Evolutionary conservation across 2,329 filamentous ascomycete genomes (phyloP), one percentile per base, ranked within the genome.

Genomic region (Aaosphaeria arxii): DNA sequence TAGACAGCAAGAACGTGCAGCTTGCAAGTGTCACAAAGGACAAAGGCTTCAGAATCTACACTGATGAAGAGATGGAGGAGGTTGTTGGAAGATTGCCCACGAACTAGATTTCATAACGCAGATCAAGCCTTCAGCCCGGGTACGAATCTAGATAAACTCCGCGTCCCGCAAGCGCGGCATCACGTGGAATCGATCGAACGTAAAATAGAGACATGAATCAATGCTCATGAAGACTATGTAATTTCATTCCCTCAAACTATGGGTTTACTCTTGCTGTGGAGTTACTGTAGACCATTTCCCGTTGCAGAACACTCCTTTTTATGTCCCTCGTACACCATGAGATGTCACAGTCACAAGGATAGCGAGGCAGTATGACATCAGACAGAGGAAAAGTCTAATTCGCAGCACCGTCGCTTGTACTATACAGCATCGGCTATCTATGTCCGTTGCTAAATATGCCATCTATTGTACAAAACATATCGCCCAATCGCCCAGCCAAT

Each of bases 1-100:
- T 99, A 52, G 94, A 99, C 71, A 83, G 91, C 56, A 99, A 99
- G 84, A 99, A 99, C 69, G 94, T 99, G 57, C 94, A 99, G 78
- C 75, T 99, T 61, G 94, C 94, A 46, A 97, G 92, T 69, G 94
- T 99, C 49, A 99, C 94, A 54, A 95, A 91, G 80, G 92, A 96
- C 59, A 92, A 89, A 76, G 94, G 94, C 48, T 99, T 99, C 82
- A 87, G 90, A 77, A 96, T 99, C 84, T 99, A 99, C 80, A 88
- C 86, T 49, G 94, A 99, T 64, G 90, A 92, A 67, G 92, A 97
- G 78, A 99, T 99, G 94, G 89, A 89, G 51, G 81, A 84, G 41
- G 91, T 96, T 52, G 94, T 99, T 52, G 87, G 88, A 70, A 85
- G 91, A 70, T 82, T 95, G 52, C 75, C 76, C 40, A 74, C 73